Base-by-base conservation (phyloP, 2,329 filamentous ascomycete genomes). In the Spiromastix sp. region DNA sequence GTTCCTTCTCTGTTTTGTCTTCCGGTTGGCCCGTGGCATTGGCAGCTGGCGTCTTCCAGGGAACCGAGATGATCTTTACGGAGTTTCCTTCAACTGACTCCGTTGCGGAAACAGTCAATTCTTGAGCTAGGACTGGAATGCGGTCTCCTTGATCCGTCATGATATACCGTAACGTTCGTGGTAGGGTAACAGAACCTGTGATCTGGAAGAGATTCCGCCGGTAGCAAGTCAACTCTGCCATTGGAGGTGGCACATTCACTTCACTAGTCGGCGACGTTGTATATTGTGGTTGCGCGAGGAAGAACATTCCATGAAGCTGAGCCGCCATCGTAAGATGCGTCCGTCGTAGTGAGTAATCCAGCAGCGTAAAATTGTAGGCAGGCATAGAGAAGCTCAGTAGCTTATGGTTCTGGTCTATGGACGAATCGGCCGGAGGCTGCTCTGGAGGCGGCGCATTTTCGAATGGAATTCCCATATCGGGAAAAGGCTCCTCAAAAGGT, bases 151-250 rank as follows among this genome's bases (percentile, higher is more conserved):
- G 76, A 40, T 94, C 86, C 12, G 79, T 84, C 57, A 93, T 70
- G 37, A 94, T 76, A 34, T 81, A 91, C 37, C 89, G 68, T 42
- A 86, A 72, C 18, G 77, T 79, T 42, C 85, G 70, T 2, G 87
- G 85, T 10, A 87, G 71, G 26, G 85, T 85, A 39, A 94, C 74
- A 4, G 81, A 86, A 39, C 89, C 89, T 42, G 86, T 93, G 52
- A 95, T 93, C 59, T 95, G 89, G 60, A 96, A 96, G 32, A 96
- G 68, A 54, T 96, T 96, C 31, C 89, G 77, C 45, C 89, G 81
- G 61, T 96, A 96, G 69, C 89, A 96, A 3, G 89, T 96, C 56
- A 96, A 62, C 61, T 96, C 89, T 12, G 60, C 58, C 51, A 44
- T 58, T 34, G 76, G 85, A 54, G 57, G 71, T 4, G 66, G 60